Conservation (phyloP, 495 filamentous ascomycete genomes). For the Hypoxylon trugodes region DNA sequence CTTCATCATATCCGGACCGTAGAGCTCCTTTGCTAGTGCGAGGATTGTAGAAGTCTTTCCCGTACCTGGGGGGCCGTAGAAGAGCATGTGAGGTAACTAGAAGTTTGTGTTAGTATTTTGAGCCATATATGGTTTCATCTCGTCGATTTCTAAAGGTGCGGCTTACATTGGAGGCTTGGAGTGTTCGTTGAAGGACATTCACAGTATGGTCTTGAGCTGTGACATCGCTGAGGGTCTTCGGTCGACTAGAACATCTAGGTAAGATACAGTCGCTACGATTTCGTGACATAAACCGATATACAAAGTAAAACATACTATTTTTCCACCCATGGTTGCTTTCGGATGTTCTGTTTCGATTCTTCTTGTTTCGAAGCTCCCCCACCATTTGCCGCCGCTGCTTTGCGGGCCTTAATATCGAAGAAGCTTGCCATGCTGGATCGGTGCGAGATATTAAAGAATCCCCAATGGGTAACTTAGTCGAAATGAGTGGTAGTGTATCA, state of each 20-base stretch:
- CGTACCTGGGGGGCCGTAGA: slow-evolving; percentile 97
- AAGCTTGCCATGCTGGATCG: slow-evolving; percentile 75
- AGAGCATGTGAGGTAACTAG: slow-evolving; percentile 98
- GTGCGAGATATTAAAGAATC: neutral
- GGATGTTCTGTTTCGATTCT: slow-evolving; percentile 66
- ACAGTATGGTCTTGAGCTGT: slow-evolving; percentile 98
- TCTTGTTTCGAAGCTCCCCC: slow-evolving; percentile 57
- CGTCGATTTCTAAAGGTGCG: neutral
- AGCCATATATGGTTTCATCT: neutral
- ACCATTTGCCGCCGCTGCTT: slow-evolving; percentile 74
- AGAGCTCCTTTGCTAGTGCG: slow-evolving; percentile 93
- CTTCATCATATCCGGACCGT: slow-evolving; percentile 92
- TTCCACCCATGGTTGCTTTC: slow-evolving; percentile 95
- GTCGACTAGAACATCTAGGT: slow-evolving; percentile 68
- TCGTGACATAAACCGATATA: neutral
- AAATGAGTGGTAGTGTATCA: neutral
- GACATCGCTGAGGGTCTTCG: slow-evolving; percentile 92
- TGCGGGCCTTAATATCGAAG: slow-evolving; percentile 94
- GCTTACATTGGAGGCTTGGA: slow-evolving; percentile 90
- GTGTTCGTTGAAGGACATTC: slow-evolving; percentile 85
- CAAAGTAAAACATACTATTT: slow-evolving; percentile 81
- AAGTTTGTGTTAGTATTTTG: neutral
- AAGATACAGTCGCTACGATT: slow-evolving; percentile 15
- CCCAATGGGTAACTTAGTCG: neutral
- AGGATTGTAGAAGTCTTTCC: slow-evolving; percentile 99